A percentile compares a stretch with the other conserved stretches of the same genome.
phyloP scores from a whole-genome alignment of 441 rosid species.

The Populus hybrid region DNA sequence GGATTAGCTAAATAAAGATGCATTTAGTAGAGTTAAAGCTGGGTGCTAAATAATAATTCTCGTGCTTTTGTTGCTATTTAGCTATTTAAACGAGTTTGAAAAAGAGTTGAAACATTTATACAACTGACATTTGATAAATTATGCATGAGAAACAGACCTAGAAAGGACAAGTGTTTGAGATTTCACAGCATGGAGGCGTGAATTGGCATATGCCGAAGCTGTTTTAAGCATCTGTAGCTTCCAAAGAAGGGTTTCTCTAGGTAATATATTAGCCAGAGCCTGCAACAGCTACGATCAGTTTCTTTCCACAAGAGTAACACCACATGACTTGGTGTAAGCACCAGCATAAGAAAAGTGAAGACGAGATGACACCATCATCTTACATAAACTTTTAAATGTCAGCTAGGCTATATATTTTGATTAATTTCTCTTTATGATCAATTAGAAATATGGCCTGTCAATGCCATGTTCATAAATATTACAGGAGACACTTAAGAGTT shows the following conservation, averaged over 20 bases:
- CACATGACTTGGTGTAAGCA: background rate
- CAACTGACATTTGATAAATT: background rate
- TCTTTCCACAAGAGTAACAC: slow-evolving; percentile 5
- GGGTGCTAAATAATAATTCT: background rate
- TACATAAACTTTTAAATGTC: background rate
- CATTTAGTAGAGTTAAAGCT: background rate
- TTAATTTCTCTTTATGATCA: no score
- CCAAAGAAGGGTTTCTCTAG: slow-evolving; percentile 56
- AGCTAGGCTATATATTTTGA: no score
- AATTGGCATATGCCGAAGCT: slow-evolving; percentile 48
- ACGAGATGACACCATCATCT: background rate
- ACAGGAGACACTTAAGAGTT: no score
- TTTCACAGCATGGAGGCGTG: slow-evolving; percentile 52
- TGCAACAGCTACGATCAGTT: slow-evolving; percentile 31
- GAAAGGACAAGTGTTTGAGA: slow-evolving; percentile 53
- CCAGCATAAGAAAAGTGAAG: background rate
- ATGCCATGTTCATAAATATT: no score
- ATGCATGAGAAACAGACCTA: slow-evolving; percentile 37
- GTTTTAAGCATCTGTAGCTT: slow-evolving; percentile 54
- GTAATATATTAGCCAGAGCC: slow-evolving; percentile 49
- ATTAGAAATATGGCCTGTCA: no score
- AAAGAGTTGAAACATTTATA: background rate
- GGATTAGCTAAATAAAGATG: background rate
- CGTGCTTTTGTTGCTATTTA: background rate
- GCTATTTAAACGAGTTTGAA: background rate